Evolutionary conservation across 768 basidiomycete genomes (phyloP).

Genomic region (Leccinum disarticulatum): DNA sequence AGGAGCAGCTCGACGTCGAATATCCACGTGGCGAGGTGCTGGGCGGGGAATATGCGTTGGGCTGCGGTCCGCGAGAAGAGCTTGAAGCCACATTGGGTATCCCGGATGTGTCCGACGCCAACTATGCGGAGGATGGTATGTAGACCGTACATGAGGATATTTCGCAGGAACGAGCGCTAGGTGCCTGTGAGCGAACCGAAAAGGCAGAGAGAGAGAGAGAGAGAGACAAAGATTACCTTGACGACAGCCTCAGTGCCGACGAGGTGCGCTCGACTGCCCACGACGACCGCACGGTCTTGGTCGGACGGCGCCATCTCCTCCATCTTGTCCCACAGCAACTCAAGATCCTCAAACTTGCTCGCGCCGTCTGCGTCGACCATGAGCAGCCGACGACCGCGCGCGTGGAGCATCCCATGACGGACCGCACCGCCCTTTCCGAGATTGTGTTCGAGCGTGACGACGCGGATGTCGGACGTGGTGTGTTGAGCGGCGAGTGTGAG

Average conservation of each 20-base stretch:
- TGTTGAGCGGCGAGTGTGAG: constrained; percentile 62
- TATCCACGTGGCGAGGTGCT: constrained; percentile 91
- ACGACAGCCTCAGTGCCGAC: constrained; percentile 92
- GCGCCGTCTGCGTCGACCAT: constrained; percentile 97
- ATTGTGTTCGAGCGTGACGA: constrained; percentile 78
- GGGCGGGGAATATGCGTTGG: constrained; percentile 76
- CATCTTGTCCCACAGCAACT: constrained; percentile 74
- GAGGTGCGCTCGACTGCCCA: constrained; percentile 91
- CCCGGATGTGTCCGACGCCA: constrained; percentile 86
- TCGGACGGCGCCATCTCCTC: constrained; percentile 45
- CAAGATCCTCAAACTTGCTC: constrained; percentile 82
- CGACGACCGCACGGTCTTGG: constrained; percentile 53
- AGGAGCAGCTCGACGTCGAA: constrained; percentile 94
- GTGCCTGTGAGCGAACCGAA: not conserved
- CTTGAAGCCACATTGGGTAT: constrained; percentile 98
- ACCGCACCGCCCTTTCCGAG: constrained; percentile 93
- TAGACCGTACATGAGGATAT: constrained; percentile 91
- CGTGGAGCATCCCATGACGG: constrained; percentile 84
- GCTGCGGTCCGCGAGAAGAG: constrained; percentile 85
- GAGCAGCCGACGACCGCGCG: constrained; percentile 72
- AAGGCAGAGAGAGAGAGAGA: not conserved
- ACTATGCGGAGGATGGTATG: constrained; percentile 87
- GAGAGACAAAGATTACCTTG: constrained; percentile 50
- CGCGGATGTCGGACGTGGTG: constrained; percentile 61
- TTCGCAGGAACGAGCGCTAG: constrained; percentile 85